Evolutionary conservation across 805 yeast species (phyloP).

Genomic region (Sugiyamaella boreocaroliniensis): DNA sequence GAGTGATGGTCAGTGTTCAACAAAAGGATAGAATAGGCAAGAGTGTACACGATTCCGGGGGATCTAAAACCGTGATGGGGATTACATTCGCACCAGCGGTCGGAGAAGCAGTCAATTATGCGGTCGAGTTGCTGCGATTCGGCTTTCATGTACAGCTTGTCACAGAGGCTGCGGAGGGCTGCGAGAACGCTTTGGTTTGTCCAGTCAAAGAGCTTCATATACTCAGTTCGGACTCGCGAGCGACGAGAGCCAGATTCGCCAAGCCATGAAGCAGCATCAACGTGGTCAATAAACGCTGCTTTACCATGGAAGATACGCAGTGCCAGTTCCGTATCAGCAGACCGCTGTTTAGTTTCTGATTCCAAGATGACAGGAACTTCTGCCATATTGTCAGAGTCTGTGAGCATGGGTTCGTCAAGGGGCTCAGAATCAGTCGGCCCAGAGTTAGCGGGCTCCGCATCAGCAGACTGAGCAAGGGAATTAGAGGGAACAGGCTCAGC

Average conservation of each 20-base stretch:
- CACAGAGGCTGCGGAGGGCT: slow-evolving; percentile 55
- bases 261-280: slow-evolving; percentile 19
- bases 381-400: no score
- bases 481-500: no score
- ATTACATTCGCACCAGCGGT: slow-evolving; percentile 51
- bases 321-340: slow-evolving; percentile 7
- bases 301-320: slow-evolving; percentile 14
- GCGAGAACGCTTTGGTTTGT: slow-evolving; percentile 45
- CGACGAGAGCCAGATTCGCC: slow-evolving; percentile 20
- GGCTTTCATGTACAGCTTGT: slow-evolving; percentile 62
- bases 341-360: not conserved
- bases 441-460: no score
- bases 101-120: slow-evolving; percentile 59
- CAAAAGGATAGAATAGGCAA: slow-evolving; percentile 63
- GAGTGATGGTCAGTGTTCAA: slow-evolving; percentile 74
- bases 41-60: slow-evolving; percentile 55
- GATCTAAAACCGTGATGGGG: slow-evolving; percentile 44
- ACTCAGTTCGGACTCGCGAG: slow-evolving; percentile 13
- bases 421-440: no score
- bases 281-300: slow-evolving; percentile 12
- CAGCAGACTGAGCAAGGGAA: no score
- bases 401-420: no score
- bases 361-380: no score
- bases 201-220: slow-evolving; percentile 35
- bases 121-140: slow-evolving; percentile 79